A percentile compares a stretch with the other conserved stretches of the same genome.
Conservation (phyloP, 2,329 filamentous ascomycete species). For the Pyrenophora tritici-repentis region DNA sequence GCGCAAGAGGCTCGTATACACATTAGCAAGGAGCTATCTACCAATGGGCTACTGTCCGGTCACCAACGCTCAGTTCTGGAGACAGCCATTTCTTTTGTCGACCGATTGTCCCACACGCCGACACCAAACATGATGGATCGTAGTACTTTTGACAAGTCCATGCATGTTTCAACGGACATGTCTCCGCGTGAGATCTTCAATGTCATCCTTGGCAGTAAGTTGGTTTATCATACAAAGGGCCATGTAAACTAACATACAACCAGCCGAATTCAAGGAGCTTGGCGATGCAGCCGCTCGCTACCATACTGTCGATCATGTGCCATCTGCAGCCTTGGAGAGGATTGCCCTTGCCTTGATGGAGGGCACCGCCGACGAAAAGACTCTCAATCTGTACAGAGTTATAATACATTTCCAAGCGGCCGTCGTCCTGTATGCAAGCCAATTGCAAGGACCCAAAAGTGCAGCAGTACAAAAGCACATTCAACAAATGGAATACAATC, state of each 20-base stretch:
- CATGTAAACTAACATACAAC: not conserved
- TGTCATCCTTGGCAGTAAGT: conserved; percentile 33
- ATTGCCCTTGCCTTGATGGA: conserved; percentile 39
- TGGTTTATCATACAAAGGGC: not conserved
- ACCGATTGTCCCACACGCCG: conserved; percentile 34
- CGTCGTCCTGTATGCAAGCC: conserved; percentile 30
- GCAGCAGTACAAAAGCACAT: conserved; percentile 31
- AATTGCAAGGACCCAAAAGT: conserved; percentile 30
- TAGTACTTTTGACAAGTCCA: conserved; percentile 31
- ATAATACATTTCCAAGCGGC: conserved; percentile 40
- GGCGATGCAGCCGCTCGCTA: conserved; percentile 25
- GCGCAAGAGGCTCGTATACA: conserved; percentile 31
- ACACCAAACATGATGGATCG: conserved; percentile 28
- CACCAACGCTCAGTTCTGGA: conserved; percentile 40
- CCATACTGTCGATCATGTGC: conserved; percentile 37
- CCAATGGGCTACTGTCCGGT: conserved; percentile 29
- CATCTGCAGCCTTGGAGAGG: conserved; percentile 34
- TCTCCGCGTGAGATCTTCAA: conserved; percentile 33
- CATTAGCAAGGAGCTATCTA: conserved; percentile 38
- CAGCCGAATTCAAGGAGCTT: conserved; percentile 25
- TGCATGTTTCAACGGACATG: conserved; percentile 32
- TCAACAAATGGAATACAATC: conserved; percentile 33
- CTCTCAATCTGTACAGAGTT: conserved; percentile 37
- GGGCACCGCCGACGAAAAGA: conserved; percentile 34
- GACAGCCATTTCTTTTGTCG: conserved; percentile 38